A percentile compares a stretch with the other conserved stretches of the same genome.
Conservation (phyloP, 2,329 filamentous ascomycete genomes). For the Cercospora berteroae region DNA sequence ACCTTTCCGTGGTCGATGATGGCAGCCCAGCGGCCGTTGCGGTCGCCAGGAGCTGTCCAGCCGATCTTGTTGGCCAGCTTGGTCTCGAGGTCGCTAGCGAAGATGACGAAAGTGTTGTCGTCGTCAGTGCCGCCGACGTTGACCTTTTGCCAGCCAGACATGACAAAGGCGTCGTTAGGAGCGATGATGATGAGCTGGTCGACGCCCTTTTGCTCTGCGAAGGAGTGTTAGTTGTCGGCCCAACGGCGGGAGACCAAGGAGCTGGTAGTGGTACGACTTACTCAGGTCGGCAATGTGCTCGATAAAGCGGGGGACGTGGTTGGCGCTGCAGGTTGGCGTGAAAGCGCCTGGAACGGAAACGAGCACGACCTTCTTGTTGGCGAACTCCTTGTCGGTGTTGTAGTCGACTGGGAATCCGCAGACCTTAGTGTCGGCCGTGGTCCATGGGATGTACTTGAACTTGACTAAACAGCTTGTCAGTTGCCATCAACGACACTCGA, state of each 20-base stretch:
- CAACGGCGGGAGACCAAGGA: neutral
- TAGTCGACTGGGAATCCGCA: constrained; percentile 24
- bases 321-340: constrained; percentile 28
- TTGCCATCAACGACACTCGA: neutral
- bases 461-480: constrained; percentile 19
- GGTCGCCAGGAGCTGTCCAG: constrained; percentile 27
- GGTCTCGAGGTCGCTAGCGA: constrained; percentile 27
- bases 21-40: constrained; percentile 25
- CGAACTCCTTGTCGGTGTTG: constrained; percentile 25
- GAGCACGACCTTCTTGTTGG: constrained; percentile 26
- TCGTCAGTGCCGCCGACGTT: constrained; percentile 21
- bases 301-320: constrained; percentile 25
- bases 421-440: constrained; percentile 24
- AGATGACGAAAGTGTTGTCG: constrained; percentile 26
- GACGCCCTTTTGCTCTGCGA: constrained; percentile 20
- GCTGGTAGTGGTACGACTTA: neutral
- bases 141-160: constrained; percentile 28
- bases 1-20: constrained; percentile 27
- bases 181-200: constrained; percentile 27
- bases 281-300: constrained; percentile 24
- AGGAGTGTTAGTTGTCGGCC: neutral
- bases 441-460: constrained; percentile 30
- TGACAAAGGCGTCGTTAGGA: constrained; percentile 26
- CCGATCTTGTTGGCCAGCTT: constrained; percentile 26
- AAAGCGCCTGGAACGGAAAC: constrained; percentile 25